These are phyloP conservation scores for Diaporthe sp. DNA, from an alignment of 2,329 filamentous ascomycete species.

Conservation along the genomic window DNA sequence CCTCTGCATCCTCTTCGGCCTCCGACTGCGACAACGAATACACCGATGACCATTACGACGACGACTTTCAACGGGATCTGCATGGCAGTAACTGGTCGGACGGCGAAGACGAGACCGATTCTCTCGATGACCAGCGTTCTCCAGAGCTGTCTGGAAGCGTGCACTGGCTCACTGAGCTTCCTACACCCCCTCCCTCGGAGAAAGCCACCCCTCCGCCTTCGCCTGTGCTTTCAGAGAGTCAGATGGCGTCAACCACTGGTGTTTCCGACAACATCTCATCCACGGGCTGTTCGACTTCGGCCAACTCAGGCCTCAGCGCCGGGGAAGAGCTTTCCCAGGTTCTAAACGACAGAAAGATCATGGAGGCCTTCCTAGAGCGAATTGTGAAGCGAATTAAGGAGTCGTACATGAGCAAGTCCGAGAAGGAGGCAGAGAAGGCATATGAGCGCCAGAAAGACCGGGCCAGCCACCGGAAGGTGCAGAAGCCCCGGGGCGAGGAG, in stretches of 20 bases:
- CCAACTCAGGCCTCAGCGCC: not conserved
- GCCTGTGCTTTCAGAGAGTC: not conserved
- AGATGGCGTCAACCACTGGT: not conserved
- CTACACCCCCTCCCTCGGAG: conserved; percentile 8
- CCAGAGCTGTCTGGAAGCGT: not conserved
- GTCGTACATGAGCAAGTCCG: conserved; percentile 1
- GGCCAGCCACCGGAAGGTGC: not conserved
- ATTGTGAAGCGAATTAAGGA: conserved; percentile 27
- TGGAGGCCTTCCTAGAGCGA: conserved; percentile 1
- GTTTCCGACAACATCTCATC: not conserved
- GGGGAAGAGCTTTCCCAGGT: conserved; percentile 10
- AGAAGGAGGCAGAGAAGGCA: conserved; percentile 14
- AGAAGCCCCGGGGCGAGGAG: not conserved
- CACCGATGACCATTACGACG: not conserved
- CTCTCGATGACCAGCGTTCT: not conserved
- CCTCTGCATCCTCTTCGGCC: not conserved
- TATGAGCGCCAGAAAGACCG: not conserved
- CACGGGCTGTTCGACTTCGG: not conserved
- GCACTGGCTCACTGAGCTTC: not conserved
- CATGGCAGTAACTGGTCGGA: not conserved
- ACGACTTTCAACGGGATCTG: not conserved
- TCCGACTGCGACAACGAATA: not conserved
- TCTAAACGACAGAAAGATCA: conserved; percentile 17
- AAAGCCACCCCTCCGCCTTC: not conserved
- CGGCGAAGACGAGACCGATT: not conserved